phyloP scores from a whole-genome alignment of 805 yeast species.

The Candida ipomoeae region DNA sequence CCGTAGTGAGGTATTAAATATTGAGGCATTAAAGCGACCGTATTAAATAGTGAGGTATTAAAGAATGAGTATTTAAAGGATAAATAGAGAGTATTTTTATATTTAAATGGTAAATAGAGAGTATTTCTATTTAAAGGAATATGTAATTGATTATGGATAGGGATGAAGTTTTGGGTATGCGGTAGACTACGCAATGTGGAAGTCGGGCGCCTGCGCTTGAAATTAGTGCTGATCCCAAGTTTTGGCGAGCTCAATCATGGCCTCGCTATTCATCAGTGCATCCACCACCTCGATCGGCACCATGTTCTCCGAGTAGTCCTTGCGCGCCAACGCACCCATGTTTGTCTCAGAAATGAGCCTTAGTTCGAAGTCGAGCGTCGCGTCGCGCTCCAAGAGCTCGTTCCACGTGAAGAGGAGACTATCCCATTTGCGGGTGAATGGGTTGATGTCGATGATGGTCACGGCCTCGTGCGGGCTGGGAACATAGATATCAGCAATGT shows the following conservation, averaged over 20 bases:
- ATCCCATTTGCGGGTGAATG: conserved; percentile 76
- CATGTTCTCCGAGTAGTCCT: conserved; percentile 84
- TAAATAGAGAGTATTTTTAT: no score
- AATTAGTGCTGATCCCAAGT: conserved; percentile 41
- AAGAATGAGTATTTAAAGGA: no score
- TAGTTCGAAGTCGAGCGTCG: conserved; percentile 44
- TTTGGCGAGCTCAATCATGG: conserved; percentile 64
- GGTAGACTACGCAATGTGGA: no score
- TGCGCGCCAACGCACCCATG: conserved; percentile 69
- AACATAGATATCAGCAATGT: conserved; percentile 77
- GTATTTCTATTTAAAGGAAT: no score
- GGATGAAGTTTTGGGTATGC: no score
- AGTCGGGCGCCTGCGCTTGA: not conserved
- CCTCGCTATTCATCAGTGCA: conserved; percentile 65
- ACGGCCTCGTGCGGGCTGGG: conserved; percentile 69
- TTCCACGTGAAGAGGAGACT: conserved; percentile 79
- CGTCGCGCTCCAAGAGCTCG: conserved; percentile 46
- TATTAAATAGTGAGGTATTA: no score
- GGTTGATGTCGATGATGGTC: conserved; percentile 80
- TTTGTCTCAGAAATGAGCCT: conserved; percentile 68
- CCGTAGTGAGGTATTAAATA: no score
- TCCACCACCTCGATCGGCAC: conserved; percentile 91
- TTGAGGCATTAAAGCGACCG: no score
- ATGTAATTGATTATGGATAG: no score
- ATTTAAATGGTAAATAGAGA: no score